These are phyloP conservation scores for Tetrapisispora pingtungensis DNA, from an alignment of 805 yeast species.

Conservation along the genomic window DNA sequence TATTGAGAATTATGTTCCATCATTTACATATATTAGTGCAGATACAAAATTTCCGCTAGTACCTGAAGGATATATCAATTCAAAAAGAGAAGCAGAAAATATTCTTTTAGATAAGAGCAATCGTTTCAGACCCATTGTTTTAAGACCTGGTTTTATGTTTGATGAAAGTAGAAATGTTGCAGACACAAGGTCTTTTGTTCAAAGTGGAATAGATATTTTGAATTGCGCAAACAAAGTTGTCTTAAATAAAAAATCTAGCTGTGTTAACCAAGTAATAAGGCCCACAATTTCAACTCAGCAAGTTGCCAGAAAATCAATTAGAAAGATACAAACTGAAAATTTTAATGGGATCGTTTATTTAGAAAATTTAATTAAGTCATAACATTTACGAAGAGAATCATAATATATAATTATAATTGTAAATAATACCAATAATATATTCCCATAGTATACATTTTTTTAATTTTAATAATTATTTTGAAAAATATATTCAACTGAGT, in stretches of 20 bases:
- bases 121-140: conserved; percentile 45
- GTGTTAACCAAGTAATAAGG: conserved; percentile 40
- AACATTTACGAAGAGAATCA: too few species aligned
- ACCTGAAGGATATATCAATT: conserved; percentile 60
- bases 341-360: conserved; percentile 51
- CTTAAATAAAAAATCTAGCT: conserved; percentile 31
- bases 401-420: too few species aligned
- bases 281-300: conserved; percentile 59
- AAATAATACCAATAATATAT: too few species aligned
- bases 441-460: too few species aligned
- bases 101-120: conserved; percentile 37
- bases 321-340: conserved; percentile 40
- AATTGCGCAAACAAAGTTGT: conserved; percentile 36
- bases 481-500: too few species aligned
- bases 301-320: conserved; percentile 52
- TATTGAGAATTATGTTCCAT: conserved; percentile 16
- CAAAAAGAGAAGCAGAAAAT: conserved; percentile 70
- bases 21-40: conserved; percentile 74
- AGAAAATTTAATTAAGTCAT: conserved; percentile 34
- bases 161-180: conserved; percentile 34
- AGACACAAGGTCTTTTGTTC: conserved; percentile 26
- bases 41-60: conserved; percentile 59
- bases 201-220: conserved; percentile 34
- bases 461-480: too few species aligned
- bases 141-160: conserved; percentile 80